Evolutionary conservation across 2,329 filamentous ascomycete genomes (phyloP).

Genomic region (Aspergillus chevalieri): DNA sequence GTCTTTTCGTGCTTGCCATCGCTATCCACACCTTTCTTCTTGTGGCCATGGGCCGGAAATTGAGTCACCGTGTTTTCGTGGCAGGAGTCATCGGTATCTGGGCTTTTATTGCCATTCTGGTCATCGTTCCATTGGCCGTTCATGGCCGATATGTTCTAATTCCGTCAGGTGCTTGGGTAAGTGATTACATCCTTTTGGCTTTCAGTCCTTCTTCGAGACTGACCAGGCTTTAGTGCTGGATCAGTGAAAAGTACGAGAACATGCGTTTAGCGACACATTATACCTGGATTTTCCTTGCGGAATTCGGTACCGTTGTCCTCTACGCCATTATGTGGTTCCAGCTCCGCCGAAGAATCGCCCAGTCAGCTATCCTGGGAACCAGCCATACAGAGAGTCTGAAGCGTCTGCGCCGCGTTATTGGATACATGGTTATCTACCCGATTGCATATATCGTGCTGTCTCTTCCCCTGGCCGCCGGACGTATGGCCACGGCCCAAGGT

Average conservation of each 20-base stretch:
- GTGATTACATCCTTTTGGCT: not conserved
- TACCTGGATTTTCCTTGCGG: constrained; percentile 49
- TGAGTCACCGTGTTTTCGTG: constrained; percentile 43
- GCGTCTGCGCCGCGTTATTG: constrained; percentile 38
- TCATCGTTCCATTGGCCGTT: constrained; percentile 41
- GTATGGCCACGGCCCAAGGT: constrained; percentile 37
- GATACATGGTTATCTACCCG: constrained; percentile 44
- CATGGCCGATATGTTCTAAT: constrained; percentile 41
- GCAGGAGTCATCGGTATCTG: constrained; percentile 40
- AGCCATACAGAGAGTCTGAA: constrained; percentile 32
- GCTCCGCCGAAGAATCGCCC: constrained; percentile 40
- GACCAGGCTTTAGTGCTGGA: constrained; percentile 17
- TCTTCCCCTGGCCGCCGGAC: constrained; percentile 53
- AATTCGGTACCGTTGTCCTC: constrained; percentile 46
- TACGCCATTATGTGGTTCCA: constrained; percentile 47
- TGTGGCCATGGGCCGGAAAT: constrained; percentile 43
- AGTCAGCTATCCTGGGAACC: constrained; percentile 30
- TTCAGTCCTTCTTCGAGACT: not conserved
- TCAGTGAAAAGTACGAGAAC: constrained; percentile 37
- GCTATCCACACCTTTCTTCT: constrained; percentile 49
- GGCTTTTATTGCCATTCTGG: constrained; percentile 41
- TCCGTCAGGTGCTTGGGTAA: constrained; percentile 45
- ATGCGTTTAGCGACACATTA: constrained; percentile 49
- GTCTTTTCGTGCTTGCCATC: constrained; percentile 50
- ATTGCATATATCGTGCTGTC: constrained; percentile 56